These are phyloP conservation scores for Lepidium sativum DNA, from an alignment of 345 rosid genomes.

Conservation along the genomic window DNA sequence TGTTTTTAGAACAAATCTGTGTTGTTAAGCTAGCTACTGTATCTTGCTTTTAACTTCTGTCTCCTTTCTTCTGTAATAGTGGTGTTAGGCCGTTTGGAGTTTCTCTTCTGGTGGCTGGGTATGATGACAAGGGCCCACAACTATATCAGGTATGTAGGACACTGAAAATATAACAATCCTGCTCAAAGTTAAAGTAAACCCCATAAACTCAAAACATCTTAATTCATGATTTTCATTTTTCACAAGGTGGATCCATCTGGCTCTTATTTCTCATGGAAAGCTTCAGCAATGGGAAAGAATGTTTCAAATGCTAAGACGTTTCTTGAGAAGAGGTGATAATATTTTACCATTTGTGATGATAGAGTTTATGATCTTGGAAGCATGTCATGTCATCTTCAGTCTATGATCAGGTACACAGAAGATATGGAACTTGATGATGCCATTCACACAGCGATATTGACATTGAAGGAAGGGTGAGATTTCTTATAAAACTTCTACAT, in stretches of 20 bases:
- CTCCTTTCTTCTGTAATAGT: constrained; percentile 21
- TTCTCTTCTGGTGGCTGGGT: constrained; percentile 87
- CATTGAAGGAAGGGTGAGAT: constrained; percentile 86
- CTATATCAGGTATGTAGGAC: constrained; percentile 61
- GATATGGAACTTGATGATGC: constrained; percentile 99
- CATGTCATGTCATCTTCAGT: constrained; percentile 9
- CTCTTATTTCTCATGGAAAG: constrained; percentile 99
- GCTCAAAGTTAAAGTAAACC: background rate
- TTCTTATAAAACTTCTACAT: background rate
- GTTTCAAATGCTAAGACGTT: constrained; percentile 97
- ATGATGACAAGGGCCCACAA: constrained; percentile 94
- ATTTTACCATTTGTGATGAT: background rate
- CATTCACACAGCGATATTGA: constrained; percentile 92
- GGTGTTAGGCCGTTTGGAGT: constrained; percentile 99
- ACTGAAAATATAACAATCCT: background rate
- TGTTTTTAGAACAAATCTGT: background rate
- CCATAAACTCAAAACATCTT: background rate
- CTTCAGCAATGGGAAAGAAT: constrained; percentile 98
- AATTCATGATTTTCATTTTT: background rate
- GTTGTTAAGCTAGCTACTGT: background rate
- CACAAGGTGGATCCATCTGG: constrained; percentile 95
- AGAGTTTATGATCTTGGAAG: background rate
- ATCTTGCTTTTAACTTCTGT: background rate
- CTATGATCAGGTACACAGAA: constrained; percentile 60
- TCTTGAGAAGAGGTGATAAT: constrained; percentile 82